Evolutionary conservation across 306 rosid species (phyloP), one percentile per base, ranked within the genome.

Genomic region (Geum urbanum): DNA sequence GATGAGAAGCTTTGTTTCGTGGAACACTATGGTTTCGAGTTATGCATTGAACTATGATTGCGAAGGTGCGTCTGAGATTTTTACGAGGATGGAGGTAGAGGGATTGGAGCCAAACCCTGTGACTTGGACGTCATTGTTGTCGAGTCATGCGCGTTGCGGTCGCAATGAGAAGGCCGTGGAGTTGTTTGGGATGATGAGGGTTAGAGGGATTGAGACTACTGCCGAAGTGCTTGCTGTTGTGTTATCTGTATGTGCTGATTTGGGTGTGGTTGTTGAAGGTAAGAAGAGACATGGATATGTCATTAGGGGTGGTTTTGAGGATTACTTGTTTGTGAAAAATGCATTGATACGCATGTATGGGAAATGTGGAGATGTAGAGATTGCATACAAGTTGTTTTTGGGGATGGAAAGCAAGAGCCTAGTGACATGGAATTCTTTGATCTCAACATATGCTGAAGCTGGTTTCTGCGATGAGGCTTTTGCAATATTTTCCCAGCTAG

Each of bases 361-460:
- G 56, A 90, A 84, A 84, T 88, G 81, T 67, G 77, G 79, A 35
- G 76, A 72, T 11, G 39, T 86, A 9, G 80, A 76, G 51, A 77
- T 86, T 72, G 90, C 95, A 14, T 79, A 77, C 15, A 84, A 75
- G 59, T 54, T 79, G 35, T 90, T 90, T 82, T 60, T 53, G 72
- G 84, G 75, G 71, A 88, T 90, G 74, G 74, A 66, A 81, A 70
- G n/a, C 8, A 90, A 85, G 77, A 90, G 49, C 75, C 74, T 88
- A 8, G 92, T 86, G 52, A 86, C 88, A 76, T 89, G 98, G 98
- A 92, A 92, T 79, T 82, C 89, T 76, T 79, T 92, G 72, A 85
- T 92, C 78, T 83, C 98, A 7, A 71, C 92, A 2, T 88, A 77
- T 72, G 91, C 91, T 61, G 96, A 90, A 77, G 79, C 84, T 24